Evolutionary conservation across 2,329 filamentous ascomycete genomes (phyloP).

Genomic region (Trichophyton benhamiae): DNA sequence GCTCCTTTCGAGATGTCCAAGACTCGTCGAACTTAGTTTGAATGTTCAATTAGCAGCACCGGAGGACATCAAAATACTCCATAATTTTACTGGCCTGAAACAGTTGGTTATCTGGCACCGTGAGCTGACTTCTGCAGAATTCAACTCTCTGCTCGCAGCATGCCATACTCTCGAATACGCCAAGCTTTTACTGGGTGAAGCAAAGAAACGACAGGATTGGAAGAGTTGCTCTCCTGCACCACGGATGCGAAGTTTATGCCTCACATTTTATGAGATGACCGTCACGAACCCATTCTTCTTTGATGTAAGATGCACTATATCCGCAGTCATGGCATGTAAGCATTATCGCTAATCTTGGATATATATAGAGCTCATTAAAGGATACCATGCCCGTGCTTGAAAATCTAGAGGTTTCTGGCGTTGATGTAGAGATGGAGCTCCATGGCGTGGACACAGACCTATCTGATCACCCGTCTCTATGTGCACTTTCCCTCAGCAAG

Average conservation of each 20-base stretch:
- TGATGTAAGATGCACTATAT: neutral
- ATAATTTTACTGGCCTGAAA: neutral
- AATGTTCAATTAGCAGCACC: neutral
- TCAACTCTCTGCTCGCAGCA: neutral
- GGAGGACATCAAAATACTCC: neutral
- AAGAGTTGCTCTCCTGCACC: neutral
- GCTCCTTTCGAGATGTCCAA: slow-evolving; percentile 18
- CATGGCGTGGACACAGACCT: neutral
- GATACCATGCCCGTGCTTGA: neutral
- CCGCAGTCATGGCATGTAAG: neutral
- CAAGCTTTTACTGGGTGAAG: neutral
- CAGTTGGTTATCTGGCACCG: neutral
- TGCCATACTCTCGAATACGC: neutral
- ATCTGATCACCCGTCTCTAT: neutral
- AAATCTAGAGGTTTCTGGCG: neutral
- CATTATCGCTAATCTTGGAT: neutral
- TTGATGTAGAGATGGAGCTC: neutral
- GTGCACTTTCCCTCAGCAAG: neutral
- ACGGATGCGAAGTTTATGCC: neutral
- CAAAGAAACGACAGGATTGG: neutral
- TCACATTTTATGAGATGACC: neutral
- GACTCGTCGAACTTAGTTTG: slow-evolving; percentile 24
- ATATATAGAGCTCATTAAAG: neutral
- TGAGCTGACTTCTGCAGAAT: neutral
- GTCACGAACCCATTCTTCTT: neutral